Evolutionary conservation across 1,284 basidiomycete genomes (phyloP).

Genomic region (Marasmius fiardii): DNA sequence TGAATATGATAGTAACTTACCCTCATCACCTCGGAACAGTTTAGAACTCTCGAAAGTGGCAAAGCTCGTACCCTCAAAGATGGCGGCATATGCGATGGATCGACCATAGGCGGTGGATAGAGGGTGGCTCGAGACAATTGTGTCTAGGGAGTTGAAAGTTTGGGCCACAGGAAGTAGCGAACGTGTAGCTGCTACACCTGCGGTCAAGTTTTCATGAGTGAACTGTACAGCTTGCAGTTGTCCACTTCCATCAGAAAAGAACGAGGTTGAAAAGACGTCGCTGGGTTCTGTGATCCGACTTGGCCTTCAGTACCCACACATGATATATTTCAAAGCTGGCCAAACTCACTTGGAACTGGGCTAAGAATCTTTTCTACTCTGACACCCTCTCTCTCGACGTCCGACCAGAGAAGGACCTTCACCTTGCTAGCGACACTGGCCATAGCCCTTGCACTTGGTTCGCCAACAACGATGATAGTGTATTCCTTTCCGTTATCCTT

Average conservation of each 20-base stretch:
- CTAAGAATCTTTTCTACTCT: slow-evolving; percentile 42
- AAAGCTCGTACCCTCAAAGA: slow-evolving; percentile 71
- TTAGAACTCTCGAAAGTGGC: slow-evolving; percentile 58
- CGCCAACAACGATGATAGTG: slow-evolving; percentile 67
- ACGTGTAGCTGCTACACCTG: slow-evolving; percentile 71
- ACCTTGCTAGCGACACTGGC: slow-evolving; percentile 44
- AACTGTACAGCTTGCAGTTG: slow-evolving; percentile 58
- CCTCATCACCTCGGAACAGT: slow-evolving; percentile 41
- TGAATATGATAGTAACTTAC: slow-evolving; percentile 26
- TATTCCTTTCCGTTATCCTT: slow-evolving; percentile 44
- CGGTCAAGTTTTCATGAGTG: slow-evolving; percentile 76
- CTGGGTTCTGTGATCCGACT: slow-evolving; percentile 41
- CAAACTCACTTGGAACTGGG: slow-evolving; percentile 45
- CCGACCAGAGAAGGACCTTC: slow-evolving; percentile 56
- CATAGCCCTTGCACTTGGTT: slow-evolving; percentile 37
- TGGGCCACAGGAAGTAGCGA: slow-evolving; percentile 63
- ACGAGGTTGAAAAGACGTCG: slow-evolving; percentile 66
- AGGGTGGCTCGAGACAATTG: slow-evolving; percentile 68
- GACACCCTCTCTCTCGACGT: slow-evolving; percentile 62
- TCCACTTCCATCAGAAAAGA: slow-evolving; percentile 51
- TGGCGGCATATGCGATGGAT: slow-evolving; percentile 68
- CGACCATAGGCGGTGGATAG: slow-evolving; percentile 70
- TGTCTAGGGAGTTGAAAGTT: slow-evolving; percentile 63
- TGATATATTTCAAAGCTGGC: neutral
- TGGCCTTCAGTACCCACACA: neutral